Percentiles rank a stretch among this genome's conserved stretches.
Conservation (phyloP, 2,329 filamentous ascomycete genomes). For the Boeremia lycopersici region DNA sequence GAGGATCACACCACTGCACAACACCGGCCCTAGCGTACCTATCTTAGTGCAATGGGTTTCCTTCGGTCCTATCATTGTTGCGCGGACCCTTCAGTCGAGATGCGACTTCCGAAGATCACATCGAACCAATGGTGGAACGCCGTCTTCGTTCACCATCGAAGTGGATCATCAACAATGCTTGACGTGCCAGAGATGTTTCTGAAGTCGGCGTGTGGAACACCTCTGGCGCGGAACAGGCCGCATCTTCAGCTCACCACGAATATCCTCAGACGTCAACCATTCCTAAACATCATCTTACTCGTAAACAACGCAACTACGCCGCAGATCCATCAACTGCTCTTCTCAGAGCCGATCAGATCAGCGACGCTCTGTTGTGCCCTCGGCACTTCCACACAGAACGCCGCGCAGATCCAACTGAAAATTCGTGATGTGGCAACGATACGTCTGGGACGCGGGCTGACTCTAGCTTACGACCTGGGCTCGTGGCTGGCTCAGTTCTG, state of each 20-base stretch:
- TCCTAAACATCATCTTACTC: slow-evolving; percentile 2
- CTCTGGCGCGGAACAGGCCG: slow-evolving; percentile 2
- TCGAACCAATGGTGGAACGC: not conserved
- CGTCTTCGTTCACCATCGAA: not conserved
- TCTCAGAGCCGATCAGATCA: slow-evolving; percentile 6
- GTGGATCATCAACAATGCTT: not conserved
- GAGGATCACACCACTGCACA: not conserved
- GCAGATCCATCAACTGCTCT: slow-evolving; percentile 4
- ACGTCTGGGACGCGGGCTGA: slow-evolving; percentile 1
- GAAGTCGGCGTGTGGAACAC: slow-evolving; percentile 7
- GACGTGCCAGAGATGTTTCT: slow-evolving; percentile 9
- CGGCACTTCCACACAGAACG: not conserved
- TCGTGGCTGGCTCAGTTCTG: slow-evolving; percentile 13
- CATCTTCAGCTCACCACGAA: not conserved
- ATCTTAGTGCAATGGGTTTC: not conserved
- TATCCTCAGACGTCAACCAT: slow-evolving; percentile 14
- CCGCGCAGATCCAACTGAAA: slow-evolving; percentile 1
- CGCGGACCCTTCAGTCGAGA: not conserved
- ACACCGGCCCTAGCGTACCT: no score
- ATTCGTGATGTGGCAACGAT: not conserved
- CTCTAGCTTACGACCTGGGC: slow-evolving; percentile 5
- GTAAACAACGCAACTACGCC: slow-evolving; percentile 1
- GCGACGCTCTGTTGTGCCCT: slow-evolving; percentile 1
- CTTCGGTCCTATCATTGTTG: not conserved
- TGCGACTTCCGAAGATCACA: not conserved